phyloP scores from a whole-genome alignment of 2,329 filamentous ascomycete genomes.

The Penicillium sp. region DNA sequence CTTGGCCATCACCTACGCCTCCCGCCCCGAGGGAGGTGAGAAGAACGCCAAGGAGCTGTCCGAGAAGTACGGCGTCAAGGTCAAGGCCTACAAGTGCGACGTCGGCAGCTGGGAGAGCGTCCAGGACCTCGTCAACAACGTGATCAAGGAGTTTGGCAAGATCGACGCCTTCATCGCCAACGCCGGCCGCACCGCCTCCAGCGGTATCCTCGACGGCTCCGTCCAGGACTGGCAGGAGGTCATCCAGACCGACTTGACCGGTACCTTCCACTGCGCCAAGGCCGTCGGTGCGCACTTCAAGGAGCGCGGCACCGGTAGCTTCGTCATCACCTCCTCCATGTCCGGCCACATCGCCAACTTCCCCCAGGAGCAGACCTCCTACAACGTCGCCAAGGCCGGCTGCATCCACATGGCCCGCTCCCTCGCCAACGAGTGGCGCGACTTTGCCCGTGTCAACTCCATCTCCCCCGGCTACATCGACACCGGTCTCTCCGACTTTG shows the following conservation, averaged over 20 bases:
- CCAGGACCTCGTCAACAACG: conserved; percentile 52
- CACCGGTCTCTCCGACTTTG: conserved; percentile 61
- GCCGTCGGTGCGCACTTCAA: conserved; percentile 77
- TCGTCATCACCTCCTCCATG: conserved; percentile 63
- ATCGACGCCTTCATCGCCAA: conserved; percentile 64
- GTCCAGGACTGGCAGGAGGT: conserved; percentile 70
- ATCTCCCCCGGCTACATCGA: conserved; percentile 65
- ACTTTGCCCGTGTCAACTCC: conserved; percentile 63
- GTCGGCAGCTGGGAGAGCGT: conserved; percentile 53
- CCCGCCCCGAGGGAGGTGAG: conserved; percentile 55
- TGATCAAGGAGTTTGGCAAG: conserved; percentile 64
- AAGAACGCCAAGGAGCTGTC: conserved; percentile 59
- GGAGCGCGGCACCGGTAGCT: conserved; percentile 56
- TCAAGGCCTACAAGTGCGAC: conserved; percentile 62
- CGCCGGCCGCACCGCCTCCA: conserved; percentile 64
- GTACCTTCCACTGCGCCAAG: conserved; percentile 77
- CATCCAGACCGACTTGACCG: conserved; percentile 81
- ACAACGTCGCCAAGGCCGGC: conserved; percentile 61
- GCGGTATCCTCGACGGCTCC: conserved; percentile 62
- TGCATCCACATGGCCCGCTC: conserved; percentile 60
- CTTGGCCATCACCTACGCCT: conserved; percentile 62
- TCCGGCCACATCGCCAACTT: conserved; percentile 51
- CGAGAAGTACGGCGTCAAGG: conserved; percentile 58
- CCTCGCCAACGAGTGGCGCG: conserved; percentile 63
- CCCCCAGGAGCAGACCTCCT: conserved; percentile 61